Conservation (phyloP, 1,284 basidiomycete species). For the Ustilago tritici region DNA sequence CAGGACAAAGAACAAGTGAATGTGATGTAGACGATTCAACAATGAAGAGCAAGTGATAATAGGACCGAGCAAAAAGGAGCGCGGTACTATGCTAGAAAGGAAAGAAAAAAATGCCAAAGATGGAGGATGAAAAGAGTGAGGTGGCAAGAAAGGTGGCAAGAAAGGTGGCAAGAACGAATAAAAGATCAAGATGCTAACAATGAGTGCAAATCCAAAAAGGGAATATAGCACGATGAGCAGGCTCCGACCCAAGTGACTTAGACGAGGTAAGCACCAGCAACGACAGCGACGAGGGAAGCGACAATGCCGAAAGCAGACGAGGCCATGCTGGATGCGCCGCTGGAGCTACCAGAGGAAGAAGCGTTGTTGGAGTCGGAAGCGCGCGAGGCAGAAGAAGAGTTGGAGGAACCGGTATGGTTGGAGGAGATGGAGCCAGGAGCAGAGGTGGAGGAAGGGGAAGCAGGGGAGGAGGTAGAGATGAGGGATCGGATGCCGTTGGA, state of each 20-base stretch:
- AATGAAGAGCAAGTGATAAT: neutral
- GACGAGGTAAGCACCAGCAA: constrained; percentile 54
- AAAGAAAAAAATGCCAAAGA: neutral
- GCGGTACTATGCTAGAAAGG: constrained; percentile 14
- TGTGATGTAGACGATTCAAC: constrained; percentile 11
- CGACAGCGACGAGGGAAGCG: constrained; percentile 36
- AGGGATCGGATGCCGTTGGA: constrained; percentile 56
- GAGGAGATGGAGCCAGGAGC: constrained; percentile 17
- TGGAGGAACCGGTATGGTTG: constrained; percentile 1
- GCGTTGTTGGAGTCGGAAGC: constrained; percentile 12
- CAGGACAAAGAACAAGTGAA: constrained; percentile 2
- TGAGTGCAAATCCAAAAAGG: neutral
- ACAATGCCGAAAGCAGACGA: constrained; percentile 39
- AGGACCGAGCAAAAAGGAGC: constrained; percentile 7
- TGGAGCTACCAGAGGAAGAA: constrained; percentile 14
- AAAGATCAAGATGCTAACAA: neutral
- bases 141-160: constrained; percentile 2
- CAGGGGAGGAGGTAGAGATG: constrained; percentile 20
- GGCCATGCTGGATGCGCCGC: constrained; percentile 26
- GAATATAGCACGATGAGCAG: neutral
- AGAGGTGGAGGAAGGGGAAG: constrained; percentile 14
- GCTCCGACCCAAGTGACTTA: constrained; percentile 16
- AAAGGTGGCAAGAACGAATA: neutral
- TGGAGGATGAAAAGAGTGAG: neutral
- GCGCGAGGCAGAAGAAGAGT: constrained; percentile 14